Base-by-base conservation (phyloP, 2,329 filamentous ascomycete species). In the Ophiosphaerella korrae region DNA sequence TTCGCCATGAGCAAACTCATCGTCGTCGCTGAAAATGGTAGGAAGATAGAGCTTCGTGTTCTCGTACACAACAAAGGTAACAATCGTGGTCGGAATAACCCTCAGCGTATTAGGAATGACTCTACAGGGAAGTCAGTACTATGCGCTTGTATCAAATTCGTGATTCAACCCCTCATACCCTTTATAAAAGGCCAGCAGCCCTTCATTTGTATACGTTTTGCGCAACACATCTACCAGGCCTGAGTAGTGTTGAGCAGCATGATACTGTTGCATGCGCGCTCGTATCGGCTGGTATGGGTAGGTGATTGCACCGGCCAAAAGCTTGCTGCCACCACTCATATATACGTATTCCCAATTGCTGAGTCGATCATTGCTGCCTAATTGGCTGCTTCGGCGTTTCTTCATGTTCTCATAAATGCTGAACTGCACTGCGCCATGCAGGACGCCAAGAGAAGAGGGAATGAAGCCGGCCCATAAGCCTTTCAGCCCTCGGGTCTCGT, bases 61-160 rank as follows among this genome's bases (percentile, higher is more conserved):
- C 78, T 99, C 94, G 75, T 97, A 97, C 21, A 97, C 92, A 64
- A 99, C 75, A 71, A 99, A 97, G 1, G 93, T 97, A 46, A 97
- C 90, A 84, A 94, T 96, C 3, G 94, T 97, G 29, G 92, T 92
- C 3, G 94, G 94, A 73, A 99, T 80, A 24, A 97, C 94, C 54
- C 94, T 84, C 45, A 96, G 79, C n/a, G 96, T 82, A 60, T 93
- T 96, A 1, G 93, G 92, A 35, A 90, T 85, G 50, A 97, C 78
- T 1, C 75, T 77, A 45, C 9, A 13, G 11, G 35, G n/a, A 14
- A 13, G 41, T 60, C 33, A 62, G 57, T 38, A 32, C n/a, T 2
- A 18, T 29, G 26, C 26, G 26, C 26, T 29, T 29, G 7, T 29
- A 11, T 8, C 26, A 29, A 11, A 29, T 6, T 8, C 8, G 3